Evolutionary conservation across 129 eudicot genomes (phyloP).

Genomic region (Centella asiatica): DNA sequence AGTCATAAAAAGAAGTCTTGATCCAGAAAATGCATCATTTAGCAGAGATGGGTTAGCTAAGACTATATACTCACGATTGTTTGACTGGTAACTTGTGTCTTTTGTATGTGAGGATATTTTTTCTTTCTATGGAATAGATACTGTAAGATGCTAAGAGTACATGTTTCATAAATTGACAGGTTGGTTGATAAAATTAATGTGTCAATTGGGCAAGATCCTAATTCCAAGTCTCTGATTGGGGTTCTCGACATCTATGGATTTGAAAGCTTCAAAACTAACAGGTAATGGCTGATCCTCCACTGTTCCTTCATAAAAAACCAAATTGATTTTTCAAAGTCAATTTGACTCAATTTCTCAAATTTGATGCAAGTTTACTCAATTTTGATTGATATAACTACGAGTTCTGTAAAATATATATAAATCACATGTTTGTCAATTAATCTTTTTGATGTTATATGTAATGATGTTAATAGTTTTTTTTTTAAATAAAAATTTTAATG

Average conservation of each 20-base stretch:
- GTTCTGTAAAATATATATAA: too few species aligned
- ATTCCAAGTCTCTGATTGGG: slow-evolving; percentile 71
- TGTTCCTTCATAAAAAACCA: too few species aligned
- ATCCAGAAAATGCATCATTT: slow-evolving; percentile 70
- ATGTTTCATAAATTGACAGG: slow-evolving; percentile 41
- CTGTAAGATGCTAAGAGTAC: slow-evolving; percentile 7
- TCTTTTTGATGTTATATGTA: too few species aligned
- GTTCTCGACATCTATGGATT: slow-evolving; percentile 98
- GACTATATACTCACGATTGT: slow-evolving; percentile 81
- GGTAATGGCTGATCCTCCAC: slow-evolving; percentile 45
- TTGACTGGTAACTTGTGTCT: slow-evolving; percentile 63
- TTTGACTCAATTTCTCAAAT: too few species aligned
- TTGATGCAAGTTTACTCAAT: too few species aligned
- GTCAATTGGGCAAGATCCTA: slow-evolving; percentile 93
- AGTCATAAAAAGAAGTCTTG: slow-evolving; percentile 95
- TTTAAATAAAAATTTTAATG: too few species aligned
- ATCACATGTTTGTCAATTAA: too few species aligned
- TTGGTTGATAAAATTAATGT: slow-evolving; percentile 78
- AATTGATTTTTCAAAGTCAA: too few species aligned
- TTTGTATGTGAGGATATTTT: not conserved
- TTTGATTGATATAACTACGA: too few species aligned
- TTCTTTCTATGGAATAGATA: not conserved
- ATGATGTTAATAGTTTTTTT: too few species aligned
- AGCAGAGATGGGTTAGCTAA: slow-evolving; percentile 96
- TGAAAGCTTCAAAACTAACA: slow-evolving; percentile 85